A percentile compares a stretch with the other conserved stretches of the same genome.
Conservation (phyloP, 169 alveolate genomes). For the Babesia caballi region DNA sequence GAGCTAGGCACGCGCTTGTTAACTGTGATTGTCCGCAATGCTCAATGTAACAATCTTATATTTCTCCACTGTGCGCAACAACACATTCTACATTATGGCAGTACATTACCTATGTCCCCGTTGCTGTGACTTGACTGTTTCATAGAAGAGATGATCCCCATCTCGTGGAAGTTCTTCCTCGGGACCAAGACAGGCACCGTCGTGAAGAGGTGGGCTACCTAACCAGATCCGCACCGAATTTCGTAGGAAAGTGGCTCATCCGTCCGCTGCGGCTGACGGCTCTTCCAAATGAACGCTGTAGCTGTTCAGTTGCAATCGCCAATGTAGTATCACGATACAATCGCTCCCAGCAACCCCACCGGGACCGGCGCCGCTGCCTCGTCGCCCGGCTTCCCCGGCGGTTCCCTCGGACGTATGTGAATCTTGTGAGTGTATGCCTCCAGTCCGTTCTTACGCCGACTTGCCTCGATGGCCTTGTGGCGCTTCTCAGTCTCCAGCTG, state of each 20-base stretch:
- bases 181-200: conserved; percentile 30
- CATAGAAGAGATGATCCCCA: conserved; percentile 52
- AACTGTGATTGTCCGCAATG: no score
- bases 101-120: not conserved
- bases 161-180: conserved; percentile 64
- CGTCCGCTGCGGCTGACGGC: not conserved
- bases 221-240: not conserved
- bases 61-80: not conserved
- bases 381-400: not conserved
- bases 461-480: conserved; percentile 14
- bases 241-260: conserved; percentile 23
- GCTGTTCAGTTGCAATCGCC: not conserved
- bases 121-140: not conserved
- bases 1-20: no score
- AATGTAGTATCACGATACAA: conserved; percentile 19
- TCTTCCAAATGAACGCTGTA: not conserved
- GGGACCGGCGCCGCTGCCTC: conserved; percentile 29
- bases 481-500: conserved; percentile 62
- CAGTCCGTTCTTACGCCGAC: not conserved
- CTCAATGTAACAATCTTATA: not conserved
- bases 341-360: conserved; percentile 36
- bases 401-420: not conserved
- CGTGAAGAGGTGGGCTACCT: conserved; percentile 25
- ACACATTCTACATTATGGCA: not conserved
- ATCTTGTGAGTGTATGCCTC: conserved; percentile 6